Percentiles rank a stretch among this genome's conserved stretches.
Conservation (phyloP, 148 eudicot genomes). For the Cornus controversa region DNA sequence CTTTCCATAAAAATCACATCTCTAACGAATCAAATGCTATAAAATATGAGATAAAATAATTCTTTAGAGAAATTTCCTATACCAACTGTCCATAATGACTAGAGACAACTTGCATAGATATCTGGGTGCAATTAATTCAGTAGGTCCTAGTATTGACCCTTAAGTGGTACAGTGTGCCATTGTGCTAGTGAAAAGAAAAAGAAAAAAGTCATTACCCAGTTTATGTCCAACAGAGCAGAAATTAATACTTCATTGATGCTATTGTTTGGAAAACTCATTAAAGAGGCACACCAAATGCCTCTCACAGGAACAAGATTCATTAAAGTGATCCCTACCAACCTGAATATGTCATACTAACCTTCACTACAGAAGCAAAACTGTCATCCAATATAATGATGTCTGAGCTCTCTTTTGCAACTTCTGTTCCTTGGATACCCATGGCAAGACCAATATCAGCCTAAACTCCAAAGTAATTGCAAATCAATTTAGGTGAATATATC, state of each 20-base stretch:
- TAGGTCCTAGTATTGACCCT: background rate
- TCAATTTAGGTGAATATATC: background rate
- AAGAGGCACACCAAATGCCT: background rate
- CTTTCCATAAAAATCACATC: no score
- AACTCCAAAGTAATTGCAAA: conserved; percentile 19
- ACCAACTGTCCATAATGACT: background rate
- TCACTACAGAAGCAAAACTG: conserved; percentile 92
- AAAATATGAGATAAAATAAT: background rate
- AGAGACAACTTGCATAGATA: background rate
- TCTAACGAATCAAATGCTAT: background rate
- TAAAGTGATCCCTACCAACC: background rate
- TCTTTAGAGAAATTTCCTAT: background rate
- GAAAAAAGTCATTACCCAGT: background rate
- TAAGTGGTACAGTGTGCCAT: background rate
- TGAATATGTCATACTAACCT: conserved; percentile 46
- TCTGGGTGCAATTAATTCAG: background rate
- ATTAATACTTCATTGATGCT: background rate
- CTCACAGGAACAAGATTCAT: background rate
- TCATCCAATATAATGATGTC: conserved; percentile 95
- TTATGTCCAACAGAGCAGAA: background rate
- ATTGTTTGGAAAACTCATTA: background rate
- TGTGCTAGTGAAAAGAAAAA: background rate
- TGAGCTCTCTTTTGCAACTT: conserved; percentile 97
- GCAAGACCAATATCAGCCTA: conserved; percentile 98
- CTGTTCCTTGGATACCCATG: conserved; percentile 97